Evolutionary conservation across 805 yeast species (phyloP).

Genomic region (Saccharomyces kudriavzevii): DNA sequence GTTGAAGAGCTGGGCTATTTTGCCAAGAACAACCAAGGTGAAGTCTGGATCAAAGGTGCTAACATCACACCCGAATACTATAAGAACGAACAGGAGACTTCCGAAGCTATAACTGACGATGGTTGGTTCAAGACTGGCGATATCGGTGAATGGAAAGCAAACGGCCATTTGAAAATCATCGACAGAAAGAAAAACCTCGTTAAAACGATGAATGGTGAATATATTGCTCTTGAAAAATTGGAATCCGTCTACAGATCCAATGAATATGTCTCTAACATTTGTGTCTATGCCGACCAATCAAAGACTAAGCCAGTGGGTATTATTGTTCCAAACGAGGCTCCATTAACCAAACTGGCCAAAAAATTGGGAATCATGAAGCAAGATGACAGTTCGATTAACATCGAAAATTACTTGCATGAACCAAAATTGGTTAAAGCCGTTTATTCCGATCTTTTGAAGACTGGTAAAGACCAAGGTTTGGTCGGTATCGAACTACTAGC

Average conservation of each 20-base stretch:
- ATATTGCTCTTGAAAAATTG: slow-evolving; percentile 90
- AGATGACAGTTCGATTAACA: slow-evolving; percentile 33
- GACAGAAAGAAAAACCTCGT: slow-evolving; percentile 95
- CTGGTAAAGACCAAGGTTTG: slow-evolving; percentile 77
- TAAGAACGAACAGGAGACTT: slow-evolving; percentile 75
- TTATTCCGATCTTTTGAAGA: slow-evolving; percentile 50
- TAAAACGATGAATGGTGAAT: slow-evolving; percentile 94
- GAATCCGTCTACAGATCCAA: slow-evolving; percentile 88
- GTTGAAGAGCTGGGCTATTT: slow-evolving; percentile 85
- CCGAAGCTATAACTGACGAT: slow-evolving; percentile 63
- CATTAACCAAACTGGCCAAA: slow-evolving; percentile 52
- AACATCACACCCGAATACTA: slow-evolving; percentile 71
- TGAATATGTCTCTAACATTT: slow-evolving; percentile 65
- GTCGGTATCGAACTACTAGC: slow-evolving; percentile 76
- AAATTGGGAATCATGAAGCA: slow-evolving; percentile 43
- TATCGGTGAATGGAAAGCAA: slow-evolving; percentile 83
- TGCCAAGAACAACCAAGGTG: slow-evolving; percentile 91
- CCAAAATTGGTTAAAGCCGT: slow-evolving; percentile 47
- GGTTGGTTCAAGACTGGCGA: slow-evolving; percentile 98
- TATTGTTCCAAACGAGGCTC: slow-evolving; percentile 69
- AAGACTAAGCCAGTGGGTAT: slow-evolving; percentile 91
- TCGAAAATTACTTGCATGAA: slow-evolving; percentile 46
- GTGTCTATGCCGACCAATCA: slow-evolving; percentile 84
- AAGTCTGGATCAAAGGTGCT: slow-evolving; percentile 70
- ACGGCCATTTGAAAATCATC: slow-evolving; percentile 73